Percentiles rank a stretch among this genome's conserved stretches.
Evolutionary conservation across 805 yeast genomes (phyloP).

Genomic region (Candida saitoana): DNA sequence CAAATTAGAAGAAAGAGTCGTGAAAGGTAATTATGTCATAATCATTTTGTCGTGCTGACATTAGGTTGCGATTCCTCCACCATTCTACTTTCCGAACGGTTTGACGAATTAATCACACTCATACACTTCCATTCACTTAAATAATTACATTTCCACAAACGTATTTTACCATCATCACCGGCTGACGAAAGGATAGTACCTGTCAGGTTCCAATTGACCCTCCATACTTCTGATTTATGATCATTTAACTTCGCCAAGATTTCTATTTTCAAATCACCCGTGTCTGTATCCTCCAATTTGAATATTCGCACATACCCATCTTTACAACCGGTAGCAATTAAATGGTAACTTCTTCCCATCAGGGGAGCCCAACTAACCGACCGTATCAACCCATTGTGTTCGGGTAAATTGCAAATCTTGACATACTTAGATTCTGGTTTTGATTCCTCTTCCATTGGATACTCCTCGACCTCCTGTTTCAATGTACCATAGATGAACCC

Average conservation of each 20-base stretch:
- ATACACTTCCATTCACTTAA: constrained; percentile 85
- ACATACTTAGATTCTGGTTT: constrained; percentile 35
- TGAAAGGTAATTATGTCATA: too few species aligned
- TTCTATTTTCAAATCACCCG: constrained; percentile 44
- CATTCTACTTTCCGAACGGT: constrained; percentile 20
- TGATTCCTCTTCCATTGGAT: constrained; percentile 10
- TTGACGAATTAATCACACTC: constrained; percentile 52
- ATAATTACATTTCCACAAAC: constrained; percentile 89
- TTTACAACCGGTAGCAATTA: constrained; percentile 92
- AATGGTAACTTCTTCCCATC: constrained; percentile 83
- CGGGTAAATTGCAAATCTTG: constrained; percentile 65
- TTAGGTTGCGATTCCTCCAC: constrained; percentile 10
- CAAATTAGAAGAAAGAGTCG: background rate
- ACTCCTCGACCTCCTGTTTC: constrained; percentile 5
- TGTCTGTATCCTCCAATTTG: constrained; percentile 53
- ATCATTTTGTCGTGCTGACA: background rate
- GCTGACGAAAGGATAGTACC: constrained; percentile 91
- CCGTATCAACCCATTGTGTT: constrained; percentile 81
- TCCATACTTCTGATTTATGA: constrained; percentile 90
- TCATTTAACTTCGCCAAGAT: constrained; percentile 65
- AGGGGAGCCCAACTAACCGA: constrained; percentile 96
- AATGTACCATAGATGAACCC: constrained; percentile 62
- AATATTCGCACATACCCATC: constrained; percentile 90
- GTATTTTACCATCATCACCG: constrained; percentile 90
- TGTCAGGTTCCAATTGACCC: constrained; percentile 90